Evolutionary conservation across 148 eudicot species (phyloP), one percentile per base, ranked within the genome.

Genomic region (Rhododendron kiyosumense): DNA sequence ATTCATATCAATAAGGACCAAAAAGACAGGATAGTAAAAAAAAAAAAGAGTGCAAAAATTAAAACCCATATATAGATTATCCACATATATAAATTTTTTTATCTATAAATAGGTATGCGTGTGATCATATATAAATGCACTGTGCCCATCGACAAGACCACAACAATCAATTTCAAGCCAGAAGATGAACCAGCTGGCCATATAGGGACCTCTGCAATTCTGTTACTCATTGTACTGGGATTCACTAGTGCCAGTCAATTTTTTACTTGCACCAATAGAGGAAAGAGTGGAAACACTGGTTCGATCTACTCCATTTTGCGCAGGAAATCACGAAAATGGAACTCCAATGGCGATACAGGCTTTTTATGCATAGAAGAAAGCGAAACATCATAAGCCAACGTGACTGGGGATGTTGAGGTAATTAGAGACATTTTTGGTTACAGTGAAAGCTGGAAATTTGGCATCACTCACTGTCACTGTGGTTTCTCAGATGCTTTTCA

Each of bases 371-470:
- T 30, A 34, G 24, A 82, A 81, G 59, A 86, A 84, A 85, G 88
- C 3, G 87, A 88, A 77, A 84, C 71, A 84, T 86, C 75, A 36
- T 59, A 78, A 32, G 15, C 83, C 20, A 5, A 52, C 0, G 48
- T 20, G 82, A 28, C 36, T 48, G n/a, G 26, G 28, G 22, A 18
- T 52, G 76, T 71, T 13, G 17, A 30, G 41, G 57, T 84, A 45
- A 32, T 54, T 75, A 22, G 54, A 84, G 85, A 34, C 85, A 48
- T 76, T 15, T 71, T 32, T 75, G 65, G 89, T 45, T 79, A 80
- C 81, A 85, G 92, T 88, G 83, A 88, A 90, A 88, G 90, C 87
- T 85, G 89, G 84, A 5, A 78, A 43, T 24, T 22, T 61, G 28
- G 81, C 5, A 15, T 22, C 75, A 52, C 84, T 79, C 84, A 6